Conservation (phyloP, 2,329 filamentous ascomycete genomes). For the Pestalotiopsis sp. region DNA sequence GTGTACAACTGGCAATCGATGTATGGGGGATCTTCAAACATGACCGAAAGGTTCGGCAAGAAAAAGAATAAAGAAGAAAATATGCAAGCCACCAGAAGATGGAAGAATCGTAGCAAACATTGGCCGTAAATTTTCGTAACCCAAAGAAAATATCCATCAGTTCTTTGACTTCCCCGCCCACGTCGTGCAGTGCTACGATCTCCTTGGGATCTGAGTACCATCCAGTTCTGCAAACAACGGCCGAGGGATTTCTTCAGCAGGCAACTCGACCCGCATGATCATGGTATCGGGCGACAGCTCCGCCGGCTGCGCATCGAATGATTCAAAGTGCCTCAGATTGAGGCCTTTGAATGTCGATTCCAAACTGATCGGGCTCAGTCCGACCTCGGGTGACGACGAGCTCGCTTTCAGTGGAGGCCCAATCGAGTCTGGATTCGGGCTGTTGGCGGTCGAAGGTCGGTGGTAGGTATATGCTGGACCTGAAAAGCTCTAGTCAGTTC, state of each 20-base stretch:
- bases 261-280: conserved; percentile 6
- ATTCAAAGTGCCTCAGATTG: not conserved
- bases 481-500: not conserved
- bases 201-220: not conserved
- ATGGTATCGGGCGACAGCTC: conserved; percentile 5
- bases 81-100: not conserved
- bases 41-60: not conserved
- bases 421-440: not conserved
- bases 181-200: not conserved
- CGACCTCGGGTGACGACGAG: conserved; percentile 3
- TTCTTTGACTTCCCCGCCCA: not conserved
- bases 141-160: not conserved
- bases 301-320: not conserved
- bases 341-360: not conserved
- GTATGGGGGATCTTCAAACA: not conserved
- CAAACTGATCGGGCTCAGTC: not conserved
- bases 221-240: not conserved
- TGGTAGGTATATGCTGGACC: not conserved
- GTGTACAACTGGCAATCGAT: not conserved
- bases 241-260: not conserved
- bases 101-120: not conserved
- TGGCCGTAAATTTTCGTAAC: not conserved
- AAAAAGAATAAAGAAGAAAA: not conserved
- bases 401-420: conserved; percentile 1
- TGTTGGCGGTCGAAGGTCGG: not conserved